Percentiles rank a stretch among this genome's conserved stretches.
Evolutionary conservation across 208 protist species (phyloP).

Genomic region (Vickermania ingenoplastis): DNA sequence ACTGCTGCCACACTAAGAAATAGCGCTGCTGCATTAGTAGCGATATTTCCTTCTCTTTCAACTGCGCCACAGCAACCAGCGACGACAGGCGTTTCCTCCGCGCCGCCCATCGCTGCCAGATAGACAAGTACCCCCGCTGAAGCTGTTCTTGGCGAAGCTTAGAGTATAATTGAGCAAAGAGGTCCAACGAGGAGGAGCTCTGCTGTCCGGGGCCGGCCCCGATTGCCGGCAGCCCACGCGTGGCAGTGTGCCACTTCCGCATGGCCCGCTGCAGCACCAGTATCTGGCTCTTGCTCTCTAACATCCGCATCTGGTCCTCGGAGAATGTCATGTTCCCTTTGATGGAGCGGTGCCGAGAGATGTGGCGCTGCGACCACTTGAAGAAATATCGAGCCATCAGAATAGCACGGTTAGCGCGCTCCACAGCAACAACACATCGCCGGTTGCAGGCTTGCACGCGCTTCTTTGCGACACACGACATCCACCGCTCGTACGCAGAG

Average conservation of each 20-base stretch:
- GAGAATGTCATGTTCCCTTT: constrained; percentile 4
- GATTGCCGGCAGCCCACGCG: not conserved
- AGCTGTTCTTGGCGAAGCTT: constrained; percentile 8
- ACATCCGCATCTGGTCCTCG: constrained; percentile 16
- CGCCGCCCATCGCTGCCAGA: constrained; percentile 40
- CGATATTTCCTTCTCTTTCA: constrained; percentile 24
- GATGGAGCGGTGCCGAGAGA: not conserved
- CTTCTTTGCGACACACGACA: constrained; percentile 10
- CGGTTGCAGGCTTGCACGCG: constrained; percentile 7
- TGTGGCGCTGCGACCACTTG: constrained; percentile 17
- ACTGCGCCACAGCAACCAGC: constrained; percentile 28
- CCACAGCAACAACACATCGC: constrained; percentile 14
- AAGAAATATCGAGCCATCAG: constrained; percentile 23
- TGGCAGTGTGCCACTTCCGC: constrained; percentile 11
- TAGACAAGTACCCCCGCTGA: constrained; percentile 11
- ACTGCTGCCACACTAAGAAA: constrained; percentile 40
- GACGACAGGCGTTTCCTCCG: constrained; percentile 13
- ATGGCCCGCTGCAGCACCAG: constrained; percentile 29
- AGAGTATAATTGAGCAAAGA: not conserved
- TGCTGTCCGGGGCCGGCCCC: not conserved
- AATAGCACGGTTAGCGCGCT: constrained; percentile 5
- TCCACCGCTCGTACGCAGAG: constrained; percentile 30
- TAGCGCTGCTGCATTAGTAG: constrained; percentile 22
- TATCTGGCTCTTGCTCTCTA: constrained; percentile 31
- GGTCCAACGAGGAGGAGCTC: not conserved